These are phyloP conservation scores for Aspergillus taichungensis DNA, from an alignment of 495 filamentous ascomycete genomes.

Conservation along the genomic window DNA sequence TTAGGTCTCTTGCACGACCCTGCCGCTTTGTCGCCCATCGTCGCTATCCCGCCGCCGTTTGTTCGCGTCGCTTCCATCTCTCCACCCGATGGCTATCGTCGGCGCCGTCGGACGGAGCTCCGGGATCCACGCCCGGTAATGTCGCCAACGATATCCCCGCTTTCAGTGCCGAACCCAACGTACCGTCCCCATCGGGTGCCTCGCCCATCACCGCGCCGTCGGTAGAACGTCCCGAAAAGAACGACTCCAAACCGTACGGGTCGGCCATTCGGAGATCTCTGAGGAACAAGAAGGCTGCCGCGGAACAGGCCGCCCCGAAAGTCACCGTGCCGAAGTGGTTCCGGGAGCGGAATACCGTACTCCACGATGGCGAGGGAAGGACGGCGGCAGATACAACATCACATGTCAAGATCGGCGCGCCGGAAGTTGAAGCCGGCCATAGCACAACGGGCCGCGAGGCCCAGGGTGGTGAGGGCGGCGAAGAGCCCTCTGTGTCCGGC, in stretches of 20 bases:
- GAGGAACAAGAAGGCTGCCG: slow-evolving; percentile 22
- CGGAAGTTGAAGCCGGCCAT: slow-evolving; percentile 8
- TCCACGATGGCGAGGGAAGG: slow-evolving; percentile 7
- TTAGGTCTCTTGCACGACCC: slow-evolving; percentile 27
- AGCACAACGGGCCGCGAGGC: slow-evolving; percentile 3
- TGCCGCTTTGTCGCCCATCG: slow-evolving; percentile 38
- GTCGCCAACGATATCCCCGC: slow-evolving; percentile 17
- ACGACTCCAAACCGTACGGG: slow-evolving; percentile 27
- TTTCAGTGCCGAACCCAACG: slow-evolving; percentile 13
- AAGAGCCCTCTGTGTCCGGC: slow-evolving; percentile 9
- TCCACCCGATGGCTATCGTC: slow-evolving; percentile 28
- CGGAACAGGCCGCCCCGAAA: slow-evolving; percentile 10
- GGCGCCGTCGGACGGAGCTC: slow-evolving; percentile 20
- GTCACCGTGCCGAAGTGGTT: slow-evolving; percentile 34
- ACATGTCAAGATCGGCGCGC: slow-evolving; percentile 20
- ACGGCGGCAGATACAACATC: slow-evolving; percentile 7
- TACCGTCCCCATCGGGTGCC: slow-evolving; percentile 1
- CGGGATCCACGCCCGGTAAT: slow-evolving; percentile 14
- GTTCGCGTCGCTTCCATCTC: slow-evolving; percentile 29
- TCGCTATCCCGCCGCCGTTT: slow-evolving; percentile 26
- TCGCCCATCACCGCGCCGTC: slow-evolving; percentile 6
- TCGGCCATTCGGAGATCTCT: slow-evolving; percentile 32
- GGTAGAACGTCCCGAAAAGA: slow-evolving; percentile 13
- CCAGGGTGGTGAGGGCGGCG: slow-evolving; percentile 16
- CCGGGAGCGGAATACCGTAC: slow-evolving; percentile 25